Percentiles rank a stretch among this genome's conserved stretches.
Conservation (phyloP, 495 filamentous ascomycete genomes). For the Durotheca rogersii region DNA sequence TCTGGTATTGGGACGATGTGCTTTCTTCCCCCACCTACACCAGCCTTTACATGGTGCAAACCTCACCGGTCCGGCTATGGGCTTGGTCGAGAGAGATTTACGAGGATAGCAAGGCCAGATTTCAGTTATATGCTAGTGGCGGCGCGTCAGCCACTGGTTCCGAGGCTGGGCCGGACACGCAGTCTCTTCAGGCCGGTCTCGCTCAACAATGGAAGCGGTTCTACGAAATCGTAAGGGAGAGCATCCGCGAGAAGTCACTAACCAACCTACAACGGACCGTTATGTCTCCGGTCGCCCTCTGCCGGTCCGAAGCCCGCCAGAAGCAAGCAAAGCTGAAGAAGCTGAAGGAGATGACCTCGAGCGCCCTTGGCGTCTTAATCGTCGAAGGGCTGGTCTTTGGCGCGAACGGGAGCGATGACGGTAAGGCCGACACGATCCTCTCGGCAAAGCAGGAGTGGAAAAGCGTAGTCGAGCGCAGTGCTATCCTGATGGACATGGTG, state of each 20-base stretch:
- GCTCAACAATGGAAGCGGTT: slow-evolving; percentile 70
- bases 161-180: slow-evolving; percentile 16
- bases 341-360: slow-evolving; percentile 76
- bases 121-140: slow-evolving; percentile 40
- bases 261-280: slow-evolving; percentile 60
- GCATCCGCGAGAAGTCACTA: slow-evolving; percentile 62
- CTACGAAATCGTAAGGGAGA: slow-evolving; percentile 74
- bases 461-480: slow-evolving; percentile 65
- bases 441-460: slow-evolving; percentile 66
- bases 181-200: slow-evolving; percentile 30
- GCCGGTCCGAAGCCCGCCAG: slow-evolving; percentile 64
- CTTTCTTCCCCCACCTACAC: slow-evolving; percentile 69
- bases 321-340: slow-evolving; percentile 68
- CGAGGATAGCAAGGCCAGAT: slow-evolving; percentile 52
- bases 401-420: slow-evolving; percentile 34
- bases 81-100: slow-evolving; percentile 64
- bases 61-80: slow-evolving; percentile 71
- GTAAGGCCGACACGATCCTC: slow-evolving; percentile 39
- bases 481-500: slow-evolving; percentile 79
- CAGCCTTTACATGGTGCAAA: slow-evolving; percentile 78
- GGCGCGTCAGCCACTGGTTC: not conserved
- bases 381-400: slow-evolving; percentile 72
- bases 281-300: slow-evolving; percentile 68
- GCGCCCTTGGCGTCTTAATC: slow-evolving; percentile 80
- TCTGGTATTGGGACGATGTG: slow-evolving; percentile 90